These are phyloP conservation scores for Pythium grandisporangium DNA, from an alignment of 352 stramenopile genomes.

Conservation along the genomic window DNA sequence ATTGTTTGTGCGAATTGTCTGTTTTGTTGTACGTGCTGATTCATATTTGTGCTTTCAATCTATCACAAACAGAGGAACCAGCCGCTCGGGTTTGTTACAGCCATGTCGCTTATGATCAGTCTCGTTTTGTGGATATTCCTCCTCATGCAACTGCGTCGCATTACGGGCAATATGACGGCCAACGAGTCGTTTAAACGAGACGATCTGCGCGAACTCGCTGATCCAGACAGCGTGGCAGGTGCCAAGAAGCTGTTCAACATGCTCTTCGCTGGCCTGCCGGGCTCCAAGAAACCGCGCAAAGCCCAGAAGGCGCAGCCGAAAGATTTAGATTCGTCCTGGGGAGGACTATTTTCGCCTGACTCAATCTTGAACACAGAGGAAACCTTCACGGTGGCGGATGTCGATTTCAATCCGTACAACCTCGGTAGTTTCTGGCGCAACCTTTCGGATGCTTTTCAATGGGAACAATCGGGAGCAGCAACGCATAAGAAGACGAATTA, in stretches of 20 bases:
- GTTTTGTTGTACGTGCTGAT: no score
- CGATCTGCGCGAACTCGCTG: constrained; percentile 46
- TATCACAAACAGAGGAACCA: no score
- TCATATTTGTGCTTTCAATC: no score
- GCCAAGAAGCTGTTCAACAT: constrained; percentile 10
- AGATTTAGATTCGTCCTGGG: constrained; percentile 60
- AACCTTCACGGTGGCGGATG: constrained; percentile 54
- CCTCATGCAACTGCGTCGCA: constrained; percentile 63
- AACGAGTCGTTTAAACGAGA: constrained; percentile 83
- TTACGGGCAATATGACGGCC: constrained; percentile 61
- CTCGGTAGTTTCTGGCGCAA: constrained; percentile 44
- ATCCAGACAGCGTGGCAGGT: constrained; percentile 21
- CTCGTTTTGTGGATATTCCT: constrained; percentile 67
- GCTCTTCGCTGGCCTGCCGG: constrained; percentile 21
- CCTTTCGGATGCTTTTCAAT: constrained; percentile 44
- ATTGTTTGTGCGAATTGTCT: no score
- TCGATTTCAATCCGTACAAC: constrained; percentile 78
- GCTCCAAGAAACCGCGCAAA: constrained; percentile 1
- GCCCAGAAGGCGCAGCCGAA: constrained; percentile 28
- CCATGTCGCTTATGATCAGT: constrained; percentile 47
- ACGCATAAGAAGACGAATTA: not conserved
- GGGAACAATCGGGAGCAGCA: no score
- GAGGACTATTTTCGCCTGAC: constrained; percentile 59
- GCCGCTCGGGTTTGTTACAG: constrained; percentile 54
- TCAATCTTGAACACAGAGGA: constrained; percentile 68